These are phyloP conservation scores for Penicillium crustosum DNA, from an alignment of 2,329 filamentous ascomycete species.

Conservation along the genomic window DNA sequence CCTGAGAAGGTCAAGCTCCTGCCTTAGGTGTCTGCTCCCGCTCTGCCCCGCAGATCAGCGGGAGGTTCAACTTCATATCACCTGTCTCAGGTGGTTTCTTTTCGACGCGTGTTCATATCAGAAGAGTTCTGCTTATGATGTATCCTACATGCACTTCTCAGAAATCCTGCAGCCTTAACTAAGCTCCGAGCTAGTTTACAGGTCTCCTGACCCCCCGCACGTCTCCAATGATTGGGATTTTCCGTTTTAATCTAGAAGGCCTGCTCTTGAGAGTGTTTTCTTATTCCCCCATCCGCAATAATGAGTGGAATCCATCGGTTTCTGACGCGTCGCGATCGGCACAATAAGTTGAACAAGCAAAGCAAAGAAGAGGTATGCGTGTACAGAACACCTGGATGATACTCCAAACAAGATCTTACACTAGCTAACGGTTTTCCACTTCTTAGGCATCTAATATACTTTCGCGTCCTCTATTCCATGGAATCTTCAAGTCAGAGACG, in stretches of 20 bases:
- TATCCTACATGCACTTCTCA: constrained; percentile 19
- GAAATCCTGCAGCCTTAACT: constrained; percentile 32
- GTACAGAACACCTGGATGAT: background rate
- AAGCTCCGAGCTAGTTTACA: constrained; percentile 16
- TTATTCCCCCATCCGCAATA: constrained; percentile 5
- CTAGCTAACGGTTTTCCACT: constrained; percentile 12
- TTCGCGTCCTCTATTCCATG: constrained; percentile 30
- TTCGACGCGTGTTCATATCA: constrained; percentile 16
- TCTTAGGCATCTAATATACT: constrained; percentile 26
- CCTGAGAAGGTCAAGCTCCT: background rate
- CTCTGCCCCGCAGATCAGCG: constrained; percentile 21
- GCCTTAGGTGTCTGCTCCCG: background rate
- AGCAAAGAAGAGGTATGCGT: constrained; percentile 36
- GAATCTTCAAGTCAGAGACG: constrained; percentile 34
- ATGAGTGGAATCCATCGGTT: constrained; percentile 47
- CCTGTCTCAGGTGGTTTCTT: background rate
- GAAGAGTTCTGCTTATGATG: constrained; percentile 27
- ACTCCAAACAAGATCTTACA: background rate
- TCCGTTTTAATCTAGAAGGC: constrained; percentile 7
- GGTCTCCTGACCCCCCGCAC: constrained; percentile 23
- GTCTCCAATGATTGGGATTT: constrained; percentile 13
- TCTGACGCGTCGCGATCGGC: constrained; percentile 41
- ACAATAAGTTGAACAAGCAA: constrained; percentile 30
- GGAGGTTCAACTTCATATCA: constrained; percentile 5
- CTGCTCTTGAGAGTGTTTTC: background rate